Evolutionary conservation across 2,329 filamentous ascomycete genomes (phyloP), one percentile per base, ranked within the genome.

Genomic region (Pseudomassariella vexata): DNA sequence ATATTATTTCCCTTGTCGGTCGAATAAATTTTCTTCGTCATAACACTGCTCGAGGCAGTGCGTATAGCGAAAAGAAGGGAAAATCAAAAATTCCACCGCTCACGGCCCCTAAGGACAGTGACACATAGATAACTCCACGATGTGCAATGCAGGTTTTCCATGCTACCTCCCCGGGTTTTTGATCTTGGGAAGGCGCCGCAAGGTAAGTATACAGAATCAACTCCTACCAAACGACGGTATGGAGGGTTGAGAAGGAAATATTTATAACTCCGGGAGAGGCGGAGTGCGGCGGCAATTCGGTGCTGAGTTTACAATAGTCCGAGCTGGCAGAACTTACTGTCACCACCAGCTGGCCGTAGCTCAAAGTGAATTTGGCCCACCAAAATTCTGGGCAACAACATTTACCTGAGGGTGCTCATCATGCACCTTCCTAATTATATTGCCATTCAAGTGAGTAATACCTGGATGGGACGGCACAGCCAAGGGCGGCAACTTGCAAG

Each of bases 11-110:
- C n/a, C n/a, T n/a, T n/a, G n/a, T n/a, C n/a, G n/a, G n/a, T n/a
- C n/a, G n/a, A 15, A 15, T 9, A 28, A 28, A 2, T 7, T 14
- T n/a, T 29, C 27, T 30, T 30, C 28, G 19, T 30, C 28, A 30
- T 30, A 21, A 22, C 19, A 10, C 18, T 23, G 28, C 28, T 30
- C 28, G 9, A 23, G 28, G 28, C 28, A 30, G 8, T 14, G 19
- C 14, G 7, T 21, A 30, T 14, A 23, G 18, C n/a, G 28, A 30
- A 30, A 30, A 30, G n/a, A 19, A 30, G 19, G 15, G 25, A 21
- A 22, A 21, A 30, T 19, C 28, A 30, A 30, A 30, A 30, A 30
- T 30, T 30, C 9, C 19, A n/a, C 28, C 28, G 24, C 19, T 21
- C 18, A 22, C 28, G 19, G 24, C 19, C 28, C 19, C 18, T n/a